Evolutionary conservation across 2,329 filamentous ascomycete species (phyloP).

Genomic region (Atkinsonella hypoxylon): DNA sequence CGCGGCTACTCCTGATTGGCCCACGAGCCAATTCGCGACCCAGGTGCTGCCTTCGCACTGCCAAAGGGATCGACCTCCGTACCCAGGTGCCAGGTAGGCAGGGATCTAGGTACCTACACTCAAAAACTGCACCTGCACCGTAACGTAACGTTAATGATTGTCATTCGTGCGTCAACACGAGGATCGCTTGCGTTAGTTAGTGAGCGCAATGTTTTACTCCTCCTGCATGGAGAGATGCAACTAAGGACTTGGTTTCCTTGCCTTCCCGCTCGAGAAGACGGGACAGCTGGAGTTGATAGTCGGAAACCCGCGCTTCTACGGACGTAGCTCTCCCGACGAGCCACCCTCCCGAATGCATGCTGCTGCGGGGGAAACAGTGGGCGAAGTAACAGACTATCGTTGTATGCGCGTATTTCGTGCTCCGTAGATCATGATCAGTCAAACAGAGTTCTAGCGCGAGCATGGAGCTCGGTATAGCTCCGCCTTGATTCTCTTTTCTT

Average conservation of each 20-base stretch:
- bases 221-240: not conserved
- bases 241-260: not conserved
- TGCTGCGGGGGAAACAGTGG: not conserved
- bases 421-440: not conserved
- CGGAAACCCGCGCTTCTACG: not conserved
- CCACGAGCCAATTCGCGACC: too few relatives aligned
- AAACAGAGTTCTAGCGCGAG: too few relatives aligned
- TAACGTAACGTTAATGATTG: not conserved
- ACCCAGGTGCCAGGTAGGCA: too few relatives aligned
- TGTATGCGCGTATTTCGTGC: not conserved
- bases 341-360: not conserved
- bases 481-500: not conserved
- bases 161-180: slow-evolving; percentile 1
- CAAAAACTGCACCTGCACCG: not conserved
- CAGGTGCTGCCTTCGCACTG: too few relatives aligned
- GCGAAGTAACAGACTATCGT: not conserved
- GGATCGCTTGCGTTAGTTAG: not conserved
- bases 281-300: not conserved
- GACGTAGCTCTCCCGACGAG: too few relatives aligned
- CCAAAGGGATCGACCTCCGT: too few relatives aligned
- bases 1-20: too few relatives aligned
- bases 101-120: too few relatives aligned
- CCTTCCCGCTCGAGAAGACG: not conserved
- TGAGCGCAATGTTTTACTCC: not conserved
- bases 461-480: slow-evolving; percentile 2